These are phyloP conservation scores for Nevesoporus exiguus DNA, from an alignment of 768 basidiomycete species.

Conservation along the genomic window DNA sequence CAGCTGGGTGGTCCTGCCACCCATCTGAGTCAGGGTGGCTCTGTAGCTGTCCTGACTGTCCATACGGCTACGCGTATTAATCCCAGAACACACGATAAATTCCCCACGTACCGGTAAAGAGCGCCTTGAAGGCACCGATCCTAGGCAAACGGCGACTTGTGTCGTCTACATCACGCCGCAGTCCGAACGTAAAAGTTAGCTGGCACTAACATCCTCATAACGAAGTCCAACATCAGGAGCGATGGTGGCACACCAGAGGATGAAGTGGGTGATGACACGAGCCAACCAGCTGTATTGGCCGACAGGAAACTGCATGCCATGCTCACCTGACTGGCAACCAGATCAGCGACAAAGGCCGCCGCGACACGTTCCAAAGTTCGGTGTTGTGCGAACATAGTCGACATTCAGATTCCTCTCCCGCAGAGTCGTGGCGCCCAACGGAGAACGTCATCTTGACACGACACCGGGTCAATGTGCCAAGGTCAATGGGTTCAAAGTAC, in stretches of 20 bases:
- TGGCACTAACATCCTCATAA: not conserved
- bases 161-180: too few relatives aligned
- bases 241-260: too few relatives aligned
- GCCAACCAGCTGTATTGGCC: not conserved
- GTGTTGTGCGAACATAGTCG: not conserved
- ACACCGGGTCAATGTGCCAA: conserved; percentile 23
- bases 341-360: not conserved
- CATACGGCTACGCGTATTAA: too few relatives aligned
- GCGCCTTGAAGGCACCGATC: too few relatives aligned
- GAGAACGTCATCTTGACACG: not conserved
- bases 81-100: too few relatives aligned
- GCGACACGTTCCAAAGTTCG: not conserved
- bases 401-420: not conserved
- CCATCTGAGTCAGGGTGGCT: too few relatives aligned
- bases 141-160: too few relatives aligned
- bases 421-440: not conserved
- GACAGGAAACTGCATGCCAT: not conserved
- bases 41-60: too few relatives aligned
- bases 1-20: too few relatives aligned
- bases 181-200: not conserved
- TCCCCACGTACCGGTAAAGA: too few relatives aligned
- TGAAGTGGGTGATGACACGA: too few relatives aligned
- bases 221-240: not conserved
- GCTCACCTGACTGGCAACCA: conserved; percentile 3
- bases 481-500: conserved; percentile 19